Evolutionary conservation across 495 filamentous ascomycete species (phyloP), one percentile per base, ranked within the genome.

Genomic region (Penicillium antarcticum): DNA sequence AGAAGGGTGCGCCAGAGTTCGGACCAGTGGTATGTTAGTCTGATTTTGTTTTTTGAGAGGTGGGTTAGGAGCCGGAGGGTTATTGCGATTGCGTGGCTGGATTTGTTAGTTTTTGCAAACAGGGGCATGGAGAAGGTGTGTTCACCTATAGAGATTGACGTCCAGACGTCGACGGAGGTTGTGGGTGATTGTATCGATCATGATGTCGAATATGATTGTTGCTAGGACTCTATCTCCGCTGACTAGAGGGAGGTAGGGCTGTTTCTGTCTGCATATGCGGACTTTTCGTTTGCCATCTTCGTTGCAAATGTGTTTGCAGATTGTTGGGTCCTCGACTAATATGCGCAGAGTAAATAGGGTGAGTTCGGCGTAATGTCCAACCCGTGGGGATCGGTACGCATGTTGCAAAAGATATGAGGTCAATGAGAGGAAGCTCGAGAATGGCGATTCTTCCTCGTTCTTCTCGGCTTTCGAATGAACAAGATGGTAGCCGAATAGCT

Each of bases 361-460:
- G 17, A 97, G 76, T 52, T 91, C 85, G 11, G 87, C 83, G 66
- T 98, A 98, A 39, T 87, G 77, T 3, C 87, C 81, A 12, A 89
- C 79, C 45, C 92, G 80, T 33, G 75, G 57, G 5, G 92, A 94
- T 8, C 92, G 83, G 64, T 96, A 88, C 2, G 94, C 91, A 65
- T 98, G 94, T 52, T 96, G 92, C 24, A 96, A 78, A 21, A 97
- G 78, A 67, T 97, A 98, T 4, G 92, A 97, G 5, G 88, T 88
- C 18, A 96, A 69, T 0, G 95, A 97, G 35, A 97, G 74, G 66
- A 94, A 95, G 55, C 80, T 80, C 14, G 85, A 81, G 50, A 98
- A 86, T 0, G 94, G 88, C 2, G 86, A 76, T 59, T 95, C 84
- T 40, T 85, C 75, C 33, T 77, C 80, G 60, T 88, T 87, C 29